These are phyloP conservation scores for Casuarina glauca DNA, from an alignment of 306 rosid genomes.

Conservation along the genomic window DNA sequence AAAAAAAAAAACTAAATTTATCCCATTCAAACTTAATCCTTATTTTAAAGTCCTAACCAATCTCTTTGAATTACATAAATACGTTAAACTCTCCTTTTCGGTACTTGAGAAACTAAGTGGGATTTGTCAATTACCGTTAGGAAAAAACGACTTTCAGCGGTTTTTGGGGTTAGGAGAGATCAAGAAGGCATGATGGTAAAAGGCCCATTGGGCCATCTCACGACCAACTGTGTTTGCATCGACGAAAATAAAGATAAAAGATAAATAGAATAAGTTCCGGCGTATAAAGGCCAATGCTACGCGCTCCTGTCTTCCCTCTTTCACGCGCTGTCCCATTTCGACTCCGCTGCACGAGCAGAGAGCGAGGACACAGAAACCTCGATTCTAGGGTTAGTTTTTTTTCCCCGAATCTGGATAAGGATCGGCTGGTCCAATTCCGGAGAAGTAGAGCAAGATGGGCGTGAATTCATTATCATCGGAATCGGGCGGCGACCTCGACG, in stretches of 20 bases:
- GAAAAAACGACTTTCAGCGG: too few relatives aligned
- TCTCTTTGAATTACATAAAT: too few relatives aligned
- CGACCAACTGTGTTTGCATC: too few relatives aligned
- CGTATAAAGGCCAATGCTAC: constrained; percentile 3
- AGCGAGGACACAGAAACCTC: constrained; percentile 12
- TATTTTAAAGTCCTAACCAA: too few relatives aligned
- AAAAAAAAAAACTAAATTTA: too few relatives aligned
- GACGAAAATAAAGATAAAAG: neutral
- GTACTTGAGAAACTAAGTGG: too few relatives aligned
- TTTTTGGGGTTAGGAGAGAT: too few relatives aligned
- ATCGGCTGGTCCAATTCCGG: constrained; percentile 16
- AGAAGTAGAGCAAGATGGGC: constrained; percentile 54
- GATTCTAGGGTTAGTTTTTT: constrained; percentile 36
- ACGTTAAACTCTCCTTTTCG: too few relatives aligned
- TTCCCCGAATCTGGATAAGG: constrained; percentile 28
- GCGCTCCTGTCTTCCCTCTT: constrained; percentile 22
- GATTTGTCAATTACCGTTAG: too few relatives aligned
- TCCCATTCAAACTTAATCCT: too few relatives aligned
- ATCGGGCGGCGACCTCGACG: constrained; percentile 62
- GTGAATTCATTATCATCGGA: constrained; percentile 61
- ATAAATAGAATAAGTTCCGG: neutral
- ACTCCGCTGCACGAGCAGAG: constrained; percentile 18
- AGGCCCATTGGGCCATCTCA: too few relatives aligned
- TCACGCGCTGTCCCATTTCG: constrained; percentile 48
- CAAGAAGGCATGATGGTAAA: too few relatives aligned